A percentile compares a stretch with the other conserved stretches of the same genome.
These are phyloP conservation scores for Puccinia polysora DNA, from an alignment of 1,284 basidiomycete species.

Conservation along the genomic window DNA sequence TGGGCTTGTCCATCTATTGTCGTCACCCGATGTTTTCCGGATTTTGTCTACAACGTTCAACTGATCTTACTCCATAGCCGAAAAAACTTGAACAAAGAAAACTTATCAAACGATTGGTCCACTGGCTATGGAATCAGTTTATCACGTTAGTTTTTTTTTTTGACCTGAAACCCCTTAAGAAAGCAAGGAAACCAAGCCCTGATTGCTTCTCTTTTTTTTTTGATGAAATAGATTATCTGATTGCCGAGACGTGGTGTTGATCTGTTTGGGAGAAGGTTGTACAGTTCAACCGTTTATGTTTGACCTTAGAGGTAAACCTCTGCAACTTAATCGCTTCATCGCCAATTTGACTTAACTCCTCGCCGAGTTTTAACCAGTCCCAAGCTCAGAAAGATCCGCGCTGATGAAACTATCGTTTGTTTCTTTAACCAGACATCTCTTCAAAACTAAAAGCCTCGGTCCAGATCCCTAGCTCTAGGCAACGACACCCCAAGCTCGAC, in stretches of 20 bases:
- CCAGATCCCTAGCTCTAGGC: conserved; percentile 1
- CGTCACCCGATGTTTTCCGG: neutral
- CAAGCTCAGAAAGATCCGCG: neutral
- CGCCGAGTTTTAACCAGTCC: neutral
- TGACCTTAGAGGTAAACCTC: conserved; percentile 23
- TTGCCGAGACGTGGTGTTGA: conserved; percentile 26
- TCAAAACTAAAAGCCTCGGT: conserved; percentile 25
- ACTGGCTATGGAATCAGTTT: conserved; percentile 37
- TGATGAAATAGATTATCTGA: conserved; percentile 23
- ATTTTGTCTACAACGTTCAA: too few relatives aligned
- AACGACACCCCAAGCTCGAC: neutral
- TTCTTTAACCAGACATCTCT: conserved; percentile 3
- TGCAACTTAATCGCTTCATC: too few relatives aligned
- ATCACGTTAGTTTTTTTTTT: conserved; percentile 27
- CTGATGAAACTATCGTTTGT: neutral
- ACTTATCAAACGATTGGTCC: conserved; percentile 12
- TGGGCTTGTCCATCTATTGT: neutral
- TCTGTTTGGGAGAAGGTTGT: conserved; percentile 33
- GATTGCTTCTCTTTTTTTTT: too few relatives aligned
- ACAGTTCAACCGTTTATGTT: neutral
- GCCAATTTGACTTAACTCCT: neutral
- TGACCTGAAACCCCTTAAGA: too few relatives aligned
- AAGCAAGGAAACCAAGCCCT: too few relatives aligned
- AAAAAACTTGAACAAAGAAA: conserved; percentile 13
- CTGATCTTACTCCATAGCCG: neutral